Evolutionary conservation across 1,139 yeast genomes (phyloP).

Genomic region (Suhomyces guaymorum): DNA sequence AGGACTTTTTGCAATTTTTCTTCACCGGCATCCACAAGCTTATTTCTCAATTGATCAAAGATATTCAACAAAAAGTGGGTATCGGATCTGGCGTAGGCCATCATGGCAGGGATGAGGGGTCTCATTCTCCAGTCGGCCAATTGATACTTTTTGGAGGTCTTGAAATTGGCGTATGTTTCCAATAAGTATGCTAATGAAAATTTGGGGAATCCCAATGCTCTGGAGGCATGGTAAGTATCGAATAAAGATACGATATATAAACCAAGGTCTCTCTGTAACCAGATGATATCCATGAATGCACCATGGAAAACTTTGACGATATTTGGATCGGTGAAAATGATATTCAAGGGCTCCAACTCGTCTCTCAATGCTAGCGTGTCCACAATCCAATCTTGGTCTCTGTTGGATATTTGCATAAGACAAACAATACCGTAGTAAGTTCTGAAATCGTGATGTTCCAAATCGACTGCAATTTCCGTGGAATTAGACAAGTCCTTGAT

Average conservation of each 20-base stretch:
- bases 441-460: constrained; percentile 94
- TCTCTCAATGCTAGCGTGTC: constrained; percentile 78
- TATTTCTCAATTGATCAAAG: constrained; percentile 71
- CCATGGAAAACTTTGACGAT: constrained; percentile 93
- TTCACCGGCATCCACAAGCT: constrained; percentile 46
- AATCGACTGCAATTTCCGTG: constrained; percentile 85
- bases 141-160: constrained; percentile 92
- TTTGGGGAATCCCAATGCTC: constrained; percentile 72
- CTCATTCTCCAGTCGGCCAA: constrained; percentile 96
- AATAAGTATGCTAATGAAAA: constrained; percentile 83
- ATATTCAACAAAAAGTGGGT: constrained; percentile 87
- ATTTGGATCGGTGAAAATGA: constrained; percentile 74
- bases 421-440: constrained; percentile 89
- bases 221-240: constrained; percentile 91
- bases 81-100: constrained; percentile 89
- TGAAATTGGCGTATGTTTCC: constrained; percentile 78
- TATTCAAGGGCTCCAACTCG: constrained; percentile 66
- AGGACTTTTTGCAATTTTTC: constrained; percentile 64
- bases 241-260: constrained; percentile 84
- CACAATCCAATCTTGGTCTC: constrained; percentile 79
- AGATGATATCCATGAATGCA: constrained; percentile 93
- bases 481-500: constrained; percentile 49
- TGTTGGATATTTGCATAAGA: constrained; percentile 87
- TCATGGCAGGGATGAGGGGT: constrained; percentile 77
- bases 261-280: constrained; percentile 97